Conservation (phyloP, 1,284 basidiomycete genomes). For the Marasmius oreades region DNA sequence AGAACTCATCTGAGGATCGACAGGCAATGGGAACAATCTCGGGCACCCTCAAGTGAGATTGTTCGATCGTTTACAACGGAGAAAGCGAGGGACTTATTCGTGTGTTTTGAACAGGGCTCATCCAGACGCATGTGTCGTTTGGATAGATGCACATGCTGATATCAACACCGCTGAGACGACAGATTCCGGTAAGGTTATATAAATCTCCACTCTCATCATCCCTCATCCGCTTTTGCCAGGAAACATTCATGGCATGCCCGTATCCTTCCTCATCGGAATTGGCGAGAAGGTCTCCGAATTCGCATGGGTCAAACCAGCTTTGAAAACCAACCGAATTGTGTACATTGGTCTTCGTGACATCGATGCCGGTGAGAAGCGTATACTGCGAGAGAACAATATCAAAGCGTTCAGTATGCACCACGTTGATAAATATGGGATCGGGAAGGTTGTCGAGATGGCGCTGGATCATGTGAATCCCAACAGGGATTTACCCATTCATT, state of each 20-base stretch:
- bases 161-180: slow-evolving; percentile 92
- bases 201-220: slow-evolving; percentile 2
- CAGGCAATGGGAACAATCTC: slow-evolving; percentile 92
- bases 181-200: slow-evolving; percentile 55
- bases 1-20: slow-evolving; percentile 6
- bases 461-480: slow-evolving; percentile 90
- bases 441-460: slow-evolving; percentile 93
- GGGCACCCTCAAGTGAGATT: slow-evolving; percentile 67
- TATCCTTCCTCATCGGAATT: slow-evolving; percentile 90
- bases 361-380: slow-evolving; percentile 86
- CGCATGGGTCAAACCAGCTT: slow-evolving; percentile 75
- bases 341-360: slow-evolving; percentile 97
- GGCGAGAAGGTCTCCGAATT: slow-evolving; percentile 57
- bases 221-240: slow-evolving; percentile 38
- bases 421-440: slow-evolving; percentile 96
- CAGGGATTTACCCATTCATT: slow-evolving; percentile 83
- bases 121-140: slow-evolving; percentile 82
- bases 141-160: slow-evolving; percentile 94
- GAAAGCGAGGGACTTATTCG: neutral
- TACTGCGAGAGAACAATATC: slow-evolving; percentile 86
- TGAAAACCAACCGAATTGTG: slow-evolving; percentile 75
- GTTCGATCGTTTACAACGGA: neutral
- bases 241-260: slow-evolving; percentile 97
- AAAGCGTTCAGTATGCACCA: slow-evolving; percentile 98
- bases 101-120: slow-evolving; percentile 48